A percentile compares a stretch with the other conserved stretches of the same genome.
Conservation (phyloP, 2,329 filamentous ascomycete species). For the Pestalotiopsis sp. region DNA sequence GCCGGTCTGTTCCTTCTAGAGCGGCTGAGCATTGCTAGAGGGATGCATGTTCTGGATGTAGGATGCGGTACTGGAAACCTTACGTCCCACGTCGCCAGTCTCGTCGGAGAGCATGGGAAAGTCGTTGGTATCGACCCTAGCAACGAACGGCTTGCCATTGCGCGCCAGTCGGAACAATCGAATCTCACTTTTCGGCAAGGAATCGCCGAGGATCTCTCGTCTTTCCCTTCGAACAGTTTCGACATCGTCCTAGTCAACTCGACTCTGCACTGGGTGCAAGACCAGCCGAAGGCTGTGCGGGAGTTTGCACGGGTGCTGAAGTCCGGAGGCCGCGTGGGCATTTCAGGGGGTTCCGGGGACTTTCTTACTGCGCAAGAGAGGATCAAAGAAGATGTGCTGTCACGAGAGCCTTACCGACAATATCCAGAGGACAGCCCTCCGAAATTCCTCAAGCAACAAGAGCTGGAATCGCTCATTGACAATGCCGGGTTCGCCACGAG, state of each 20-base stretch:
- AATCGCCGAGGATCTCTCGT: slow-evolving; percentile 29
- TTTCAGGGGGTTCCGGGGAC: slow-evolving; percentile 23
- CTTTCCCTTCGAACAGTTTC: slow-evolving; percentile 23
- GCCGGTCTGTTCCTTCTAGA: slow-evolving; percentile 28
- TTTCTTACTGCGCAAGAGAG: slow-evolving; percentile 22
- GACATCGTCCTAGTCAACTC: slow-evolving; percentile 29
- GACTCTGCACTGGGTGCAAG: slow-evolving; percentile 30
- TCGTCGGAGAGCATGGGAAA: slow-evolving; percentile 21
- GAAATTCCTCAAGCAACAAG: slow-evolving; percentile 26
- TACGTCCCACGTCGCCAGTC: slow-evolving; percentile 25
- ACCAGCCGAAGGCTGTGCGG: slow-evolving; percentile 23
- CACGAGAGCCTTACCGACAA: slow-evolving; percentile 23
- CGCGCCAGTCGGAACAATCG: slow-evolving; percentile 6
- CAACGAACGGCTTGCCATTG: slow-evolving; percentile 27
- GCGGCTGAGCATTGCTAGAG: slow-evolving; percentile 20
- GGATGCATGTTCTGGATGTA: slow-evolving; percentile 32
- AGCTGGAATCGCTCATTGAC: slow-evolving; percentile 25
- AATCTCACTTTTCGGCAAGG: slow-evolving; percentile 25
- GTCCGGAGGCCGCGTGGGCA: slow-evolving; percentile 23
- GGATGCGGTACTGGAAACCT: slow-evolving; percentile 37
- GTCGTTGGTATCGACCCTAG: slow-evolving; percentile 37
- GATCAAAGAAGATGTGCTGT: slow-evolving; percentile 28
- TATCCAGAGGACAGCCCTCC: slow-evolving; percentile 26
- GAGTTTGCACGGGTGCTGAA: slow-evolving; percentile 27
- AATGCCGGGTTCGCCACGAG: slow-evolving; percentile 20